A percentile compares a stretch with the other conserved stretches of the same genome.
Conservation (phyloP, 345 rosid species). For the Euphorbia pulcherrima region DNA sequence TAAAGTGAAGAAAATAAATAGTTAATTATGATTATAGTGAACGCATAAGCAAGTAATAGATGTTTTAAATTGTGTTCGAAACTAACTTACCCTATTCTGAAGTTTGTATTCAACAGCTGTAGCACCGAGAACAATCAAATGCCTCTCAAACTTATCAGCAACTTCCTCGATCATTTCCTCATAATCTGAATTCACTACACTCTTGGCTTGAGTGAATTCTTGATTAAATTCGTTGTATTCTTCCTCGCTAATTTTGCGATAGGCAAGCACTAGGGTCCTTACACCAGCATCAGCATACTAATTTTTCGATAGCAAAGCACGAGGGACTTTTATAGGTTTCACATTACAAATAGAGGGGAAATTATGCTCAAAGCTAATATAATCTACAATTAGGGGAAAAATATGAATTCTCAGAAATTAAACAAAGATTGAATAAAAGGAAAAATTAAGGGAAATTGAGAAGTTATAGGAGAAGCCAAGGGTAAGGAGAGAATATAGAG, state of each 20-base stretch:
- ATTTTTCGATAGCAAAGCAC: too few relatives aligned
- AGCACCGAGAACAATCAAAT: slow-evolving; percentile 82
- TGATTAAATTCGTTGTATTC: slow-evolving; percentile 64
- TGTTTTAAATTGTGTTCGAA: not conserved
- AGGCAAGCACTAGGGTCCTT: slow-evolving; percentile 89
- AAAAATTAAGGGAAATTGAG: too few relatives aligned
- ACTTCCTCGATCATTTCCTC: slow-evolving; percentile 68
- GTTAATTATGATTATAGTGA: too few relatives aligned
- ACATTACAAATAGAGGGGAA: too few relatives aligned
- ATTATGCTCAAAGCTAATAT: too few relatives aligned
- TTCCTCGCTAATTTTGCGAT: slow-evolving; percentile 69
- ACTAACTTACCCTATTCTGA: slow-evolving; percentile 83
- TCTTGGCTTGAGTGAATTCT: slow-evolving; percentile 66
- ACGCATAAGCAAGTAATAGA: too few relatives aligned
- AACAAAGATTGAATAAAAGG: too few relatives aligned
- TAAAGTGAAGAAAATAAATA: slow-evolving; percentile 11
- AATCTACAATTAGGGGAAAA: too few relatives aligned
- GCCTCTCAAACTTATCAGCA: slow-evolving; percentile 61
- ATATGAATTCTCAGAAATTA: too few relatives aligned
- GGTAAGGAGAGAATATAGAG: too few relatives aligned
- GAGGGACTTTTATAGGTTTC: too few relatives aligned
- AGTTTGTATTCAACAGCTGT: slow-evolving; percentile 96
- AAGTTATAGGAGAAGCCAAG: too few relatives aligned
- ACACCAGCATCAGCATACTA: slow-evolving; percentile 91
- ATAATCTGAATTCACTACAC: slow-evolving; percentile 51